Evolutionary conservation across 2,329 filamentous ascomycete genomes (phyloP).

Genomic region (Fusarium sp.): DNA sequence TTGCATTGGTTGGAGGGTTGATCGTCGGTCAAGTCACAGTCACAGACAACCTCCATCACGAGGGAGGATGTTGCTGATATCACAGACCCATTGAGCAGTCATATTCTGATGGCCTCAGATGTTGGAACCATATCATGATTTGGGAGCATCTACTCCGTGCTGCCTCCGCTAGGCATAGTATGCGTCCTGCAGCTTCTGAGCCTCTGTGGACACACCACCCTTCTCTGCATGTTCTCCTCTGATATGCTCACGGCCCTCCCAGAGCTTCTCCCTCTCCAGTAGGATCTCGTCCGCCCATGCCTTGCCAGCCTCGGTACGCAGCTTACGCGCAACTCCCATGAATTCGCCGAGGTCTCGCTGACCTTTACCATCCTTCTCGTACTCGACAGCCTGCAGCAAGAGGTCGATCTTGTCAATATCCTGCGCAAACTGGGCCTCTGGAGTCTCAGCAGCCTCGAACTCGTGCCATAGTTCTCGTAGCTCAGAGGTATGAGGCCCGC

Average conservation of each 20-base stretch:
- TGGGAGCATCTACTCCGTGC: not conserved
- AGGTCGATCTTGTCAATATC: constrained; percentile 98
- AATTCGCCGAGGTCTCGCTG: constrained; percentile 87
- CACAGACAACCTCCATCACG: not conserved
- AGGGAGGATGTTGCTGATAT: not conserved
- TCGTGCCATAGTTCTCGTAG: constrained; percentile 90
- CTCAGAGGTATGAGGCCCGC: constrained; percentile 75
- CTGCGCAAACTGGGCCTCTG: constrained; percentile 90
- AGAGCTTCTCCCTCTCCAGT: constrained; percentile 78
- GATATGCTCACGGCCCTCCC: constrained; percentile 65
- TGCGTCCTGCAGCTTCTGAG: constrained; percentile 29
- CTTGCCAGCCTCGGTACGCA: constrained; percentile 81
- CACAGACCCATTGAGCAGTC: not conserved
- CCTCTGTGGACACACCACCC: constrained; percentile 51
- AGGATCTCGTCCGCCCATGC: constrained; percentile 83
- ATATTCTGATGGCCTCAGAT: not conserved
- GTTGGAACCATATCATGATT: not conserved
- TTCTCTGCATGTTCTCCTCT: constrained; percentile 58
- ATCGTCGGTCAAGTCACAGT: not conserved
- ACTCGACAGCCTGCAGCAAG: constrained; percentile 94
- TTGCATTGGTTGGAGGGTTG: not conserved
- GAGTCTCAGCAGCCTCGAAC: constrained; percentile 88
- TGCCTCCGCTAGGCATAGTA: constrained; percentile 24
- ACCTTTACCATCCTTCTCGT: constrained; percentile 78
- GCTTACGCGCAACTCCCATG: constrained; percentile 77